Base-by-base conservation (phyloP, 1,284 basidiomycete species). In the Pyrrhoderma noxium region DNA sequence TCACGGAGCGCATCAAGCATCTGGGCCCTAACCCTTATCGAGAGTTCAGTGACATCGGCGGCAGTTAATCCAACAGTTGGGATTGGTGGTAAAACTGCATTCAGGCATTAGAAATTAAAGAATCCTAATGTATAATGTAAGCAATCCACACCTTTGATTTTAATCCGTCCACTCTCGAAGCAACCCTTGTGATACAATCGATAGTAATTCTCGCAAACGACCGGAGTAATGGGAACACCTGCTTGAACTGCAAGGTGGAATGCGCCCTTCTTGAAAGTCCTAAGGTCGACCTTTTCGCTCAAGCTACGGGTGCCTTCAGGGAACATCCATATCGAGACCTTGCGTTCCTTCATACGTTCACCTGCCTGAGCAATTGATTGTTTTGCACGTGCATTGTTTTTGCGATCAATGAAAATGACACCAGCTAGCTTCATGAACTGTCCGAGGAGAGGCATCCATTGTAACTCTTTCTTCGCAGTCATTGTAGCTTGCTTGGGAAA, bases 231-330 rank as follows among this genome's bases (percentile, higher is more conserved):
- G 4, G 93, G 93, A 41, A 95, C 76, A 19, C 85, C 85, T 5
- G 86, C 85, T 68, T 96, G 86, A 13, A 98, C 76, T 11, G 96
- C 95, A 35, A 98, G 77, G 64, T 99, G 93, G 76, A 99, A 99
- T 0, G 93, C 94, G 37, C 96, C 96, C 70, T 97, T 99, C 73
- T 99, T 99, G 73, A 99, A 89, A 0, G 92, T 87, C 2, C 93
- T 74, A 62, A 97, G 68, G 31, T 77, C 74, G 7, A 84, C 76
- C 41, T 75, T 70, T 57, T 82, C 72, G n/a, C 76, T 74, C 52
- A 77, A 76, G 21, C 88, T 82, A 21, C 96, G 80, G 2, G 93
- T 97, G 34, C 93, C 93, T 68, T 96, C 93, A 1, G 93, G 90
- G 69, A 91, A 96, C 63, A 96, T 81, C 85, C 89, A 93, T 45